Evolutionary conservation across 2,329 filamentous ascomycete species (phyloP).

Genomic region (Thermothelomyces thermophilus): DNA sequence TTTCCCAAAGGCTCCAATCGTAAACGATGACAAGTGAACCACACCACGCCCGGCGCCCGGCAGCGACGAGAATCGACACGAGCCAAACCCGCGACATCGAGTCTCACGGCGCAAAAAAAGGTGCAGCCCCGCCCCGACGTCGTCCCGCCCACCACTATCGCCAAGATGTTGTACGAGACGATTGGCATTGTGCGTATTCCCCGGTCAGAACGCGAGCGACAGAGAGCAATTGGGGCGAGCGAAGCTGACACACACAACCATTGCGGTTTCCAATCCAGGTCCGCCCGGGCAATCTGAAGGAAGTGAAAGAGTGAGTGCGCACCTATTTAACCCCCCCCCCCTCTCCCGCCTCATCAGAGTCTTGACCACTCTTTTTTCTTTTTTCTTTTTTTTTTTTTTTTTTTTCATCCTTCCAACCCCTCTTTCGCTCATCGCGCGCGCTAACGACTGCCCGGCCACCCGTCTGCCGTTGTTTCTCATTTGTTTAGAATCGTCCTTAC

Average conservation of each 20-base stretch:
- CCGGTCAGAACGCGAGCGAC: not conserved
- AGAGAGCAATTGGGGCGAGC: not conserved
- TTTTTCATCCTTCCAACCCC: constrained; percentile 1
- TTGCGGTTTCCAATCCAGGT: constrained; percentile 51
- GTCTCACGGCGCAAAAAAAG: not conserved
- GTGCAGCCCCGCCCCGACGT: not conserved
- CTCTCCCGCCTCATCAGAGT: too few relatives aligned
- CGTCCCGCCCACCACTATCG: not conserved
- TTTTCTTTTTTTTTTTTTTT: constrained; percentile 10
- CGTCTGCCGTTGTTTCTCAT: constrained; percentile 8
- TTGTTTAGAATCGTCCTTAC: constrained; percentile 86
- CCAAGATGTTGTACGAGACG: constrained; percentile 88
- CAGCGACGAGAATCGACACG: not conserved
- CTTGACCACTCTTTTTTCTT: too few relatives aligned
- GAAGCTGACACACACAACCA: not conserved
- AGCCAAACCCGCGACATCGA: not conserved
- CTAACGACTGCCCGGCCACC: not conserved
- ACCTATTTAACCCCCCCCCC: constrained; percentile 18
- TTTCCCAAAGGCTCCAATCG: not conserved
- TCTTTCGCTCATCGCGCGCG: not conserved
- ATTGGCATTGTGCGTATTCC: constrained; percentile 73
- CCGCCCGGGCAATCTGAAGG: constrained; percentile 78
- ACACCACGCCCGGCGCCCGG: not conserved
- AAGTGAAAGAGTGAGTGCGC: constrained; percentile 81
- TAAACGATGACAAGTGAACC: not conserved